Evolutionary conservation across 106 monocot genomes (phyloP), one percentile per base, ranked within the genome.

Genomic region (Apostasia shenzhenica): DNA sequence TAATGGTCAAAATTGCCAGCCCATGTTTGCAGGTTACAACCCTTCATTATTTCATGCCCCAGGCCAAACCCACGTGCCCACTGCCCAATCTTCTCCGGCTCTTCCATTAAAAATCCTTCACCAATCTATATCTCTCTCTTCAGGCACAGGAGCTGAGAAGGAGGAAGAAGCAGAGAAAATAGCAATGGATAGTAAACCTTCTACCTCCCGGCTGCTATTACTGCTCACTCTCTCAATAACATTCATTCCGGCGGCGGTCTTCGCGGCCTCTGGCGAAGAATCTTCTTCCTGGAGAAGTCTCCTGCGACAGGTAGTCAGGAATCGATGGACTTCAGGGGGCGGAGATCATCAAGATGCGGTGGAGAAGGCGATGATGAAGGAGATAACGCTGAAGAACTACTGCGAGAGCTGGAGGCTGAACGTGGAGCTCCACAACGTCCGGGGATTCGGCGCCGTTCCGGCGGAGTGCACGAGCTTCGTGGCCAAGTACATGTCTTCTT

Each of bases 391-490:
- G 59, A 75, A 67, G 66, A 72, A 80, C 65, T 87, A 78, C 83
- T 87, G 87, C 66, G 87, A 87, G 83, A 87, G 87, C 69, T 87
- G 87, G 87, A 68, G 77, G 78, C 55, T 83, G 41, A 87, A 87
- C 43, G 87, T 81, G 56, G 87, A 87, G 69, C 65, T 83, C 50
- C 55, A 87, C 70, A 87, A 87, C 72, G 67, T 83, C 37, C 60
- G 66, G 45, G 67, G 49, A 1, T 87, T 83, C 65, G 62, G 68
- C 1, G 55, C 40, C 1, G 77, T 87, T 6, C 87, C 83, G 1
- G 56, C 54, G 3, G 87, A 87, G 53, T 87, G 87, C 57, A 68
- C 41, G 2, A 64, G 59, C 41, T 58, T 53, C 61, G 53, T 87
- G 47, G 66, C 48, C 44, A 64, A 80, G 62, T 87, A 87, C 73